A percentile compares a stretch with the other conserved stretches of the same genome.
phyloP scores from a whole-genome alignment of 495 filamentous ascomycete genomes.

The Penicillium soppii region DNA sequence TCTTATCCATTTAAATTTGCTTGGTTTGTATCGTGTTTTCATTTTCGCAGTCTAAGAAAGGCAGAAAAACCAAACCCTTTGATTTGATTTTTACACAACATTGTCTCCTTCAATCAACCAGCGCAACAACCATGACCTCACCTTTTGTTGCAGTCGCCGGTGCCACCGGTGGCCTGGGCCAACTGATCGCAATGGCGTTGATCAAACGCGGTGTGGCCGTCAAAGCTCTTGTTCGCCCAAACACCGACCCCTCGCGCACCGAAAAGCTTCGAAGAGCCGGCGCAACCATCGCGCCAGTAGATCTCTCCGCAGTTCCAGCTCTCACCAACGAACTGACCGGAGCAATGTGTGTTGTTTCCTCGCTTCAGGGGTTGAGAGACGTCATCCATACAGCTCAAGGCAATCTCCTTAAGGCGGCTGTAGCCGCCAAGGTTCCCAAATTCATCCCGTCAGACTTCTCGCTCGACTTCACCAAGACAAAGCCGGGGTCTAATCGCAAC shows the following conservation, averaged over 20 bases:
- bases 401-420: slow-evolving; percentile 8
- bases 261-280: slow-evolving; percentile 9
- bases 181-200: slow-evolving; percentile 8
- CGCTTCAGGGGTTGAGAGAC: slow-evolving; percentile 9
- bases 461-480: slow-evolving; percentile 13
- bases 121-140: too few species aligned
- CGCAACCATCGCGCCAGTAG: slow-evolving; percentile 1
- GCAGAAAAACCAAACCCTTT: too few species aligned
- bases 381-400: slow-evolving; percentile 10
- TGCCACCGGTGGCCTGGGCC: slow-evolving; percentile 12
- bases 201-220: slow-evolving; percentile 11
- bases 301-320: background rate
- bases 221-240: slow-evolving; percentile 17
- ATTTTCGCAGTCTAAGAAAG: too few species aligned
- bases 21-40: too few species aligned
- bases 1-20: too few species aligned
- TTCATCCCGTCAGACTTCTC: slow-evolving; percentile 15
- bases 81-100: too few species aligned
- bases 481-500: slow-evolving; percentile 12
- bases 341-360: slow-evolving; percentile 7
- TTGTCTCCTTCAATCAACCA: too few species aligned
- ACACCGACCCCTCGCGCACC: slow-evolving; percentile 13
- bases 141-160: slow-evolving; percentile 16
- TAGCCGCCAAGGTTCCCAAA: slow-evolving; percentile 8
- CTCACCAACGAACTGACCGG: slow-evolving; percentile 9